Conservation (phyloP, 306 rosid species). For the Cicer judaicum region DNA sequence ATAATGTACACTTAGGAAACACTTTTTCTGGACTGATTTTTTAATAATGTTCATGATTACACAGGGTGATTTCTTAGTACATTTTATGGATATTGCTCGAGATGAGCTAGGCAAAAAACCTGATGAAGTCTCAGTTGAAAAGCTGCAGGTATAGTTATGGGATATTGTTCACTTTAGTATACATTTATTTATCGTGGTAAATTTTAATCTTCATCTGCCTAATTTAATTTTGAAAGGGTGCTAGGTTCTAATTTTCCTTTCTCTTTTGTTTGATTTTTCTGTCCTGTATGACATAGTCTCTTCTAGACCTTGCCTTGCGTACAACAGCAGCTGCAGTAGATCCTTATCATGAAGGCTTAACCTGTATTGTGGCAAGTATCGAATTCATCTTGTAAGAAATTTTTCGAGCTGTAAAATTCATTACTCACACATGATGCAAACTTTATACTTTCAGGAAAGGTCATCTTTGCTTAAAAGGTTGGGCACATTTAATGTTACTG, state of each 20-base stretch:
- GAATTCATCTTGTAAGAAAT: slow-evolving; percentile 39
- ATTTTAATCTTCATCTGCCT: slow-evolving; percentile 14
- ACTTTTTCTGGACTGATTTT: slow-evolving; percentile 30
- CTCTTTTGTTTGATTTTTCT: slow-evolving; percentile 9
- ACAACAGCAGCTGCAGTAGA: slow-evolving; percentile 95
- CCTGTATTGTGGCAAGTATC: slow-evolving; percentile 87
- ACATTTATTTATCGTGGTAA: slow-evolving; percentile 5
- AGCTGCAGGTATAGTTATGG: slow-evolving; percentile 80
- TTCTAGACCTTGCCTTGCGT: slow-evolving; percentile 96
- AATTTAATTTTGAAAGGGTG: slow-evolving; percentile 28
- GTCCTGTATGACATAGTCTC: slow-evolving; percentile 60
- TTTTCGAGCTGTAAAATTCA: slow-evolving; percentile 23
- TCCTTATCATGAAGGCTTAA: slow-evolving; percentile 93
- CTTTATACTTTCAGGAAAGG: slow-evolving; percentile 71
- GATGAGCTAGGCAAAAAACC: slow-evolving; percentile 89
- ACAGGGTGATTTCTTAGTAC: slow-evolving; percentile 98
- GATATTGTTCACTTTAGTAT: slow-evolving; percentile 35
- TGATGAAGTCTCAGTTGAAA: slow-evolving; percentile 94
- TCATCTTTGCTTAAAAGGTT: slow-evolving; percentile 80
- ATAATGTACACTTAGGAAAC: slow-evolving; percentile 13
- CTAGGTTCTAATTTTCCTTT: slow-evolving; percentile 40
- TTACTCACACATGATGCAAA: slow-evolving; percentile 28
- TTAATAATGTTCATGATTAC: slow-evolving; percentile 33
- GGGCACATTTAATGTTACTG: slow-evolving; percentile 64
- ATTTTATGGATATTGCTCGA: slow-evolving; percentile 96